Evolutionary conservation across 352 stramenopile genomes (phyloP), one percentile per base, ranked within the genome.

Genomic region (Phytophthora agathidicida): DNA sequence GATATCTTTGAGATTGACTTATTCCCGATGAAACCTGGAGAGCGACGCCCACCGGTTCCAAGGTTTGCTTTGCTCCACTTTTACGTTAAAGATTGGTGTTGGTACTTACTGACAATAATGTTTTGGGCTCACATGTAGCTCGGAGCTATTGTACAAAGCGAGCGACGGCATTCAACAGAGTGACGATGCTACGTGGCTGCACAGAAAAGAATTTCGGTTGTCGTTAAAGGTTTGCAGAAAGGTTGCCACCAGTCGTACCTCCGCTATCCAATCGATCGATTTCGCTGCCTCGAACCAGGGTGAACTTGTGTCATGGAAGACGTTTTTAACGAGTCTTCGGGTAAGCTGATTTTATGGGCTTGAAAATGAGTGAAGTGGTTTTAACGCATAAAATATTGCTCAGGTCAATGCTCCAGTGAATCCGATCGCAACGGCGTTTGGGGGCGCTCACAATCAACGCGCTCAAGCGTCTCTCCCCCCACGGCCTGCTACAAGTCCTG

Each of bases 1-100:
- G 71, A 80, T 36, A 68, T 91, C 4, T 71, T 93, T 8, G 86
- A 96, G 69, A 88, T 96, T 17, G 77, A 93, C 49, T 45, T 96
- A 13, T 96, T 94, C 48, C 66, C 71, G 13, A 92, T 94, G 82
- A 86, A 76, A 11, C 73, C 71, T 10, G 85, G 85, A 19, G 85
- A 94, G 57, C 75, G 80, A 46, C 85, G 85, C 1, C 82, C 85
- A 5, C 72, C 80, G 6, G 83, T 81, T 24, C 82, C 85, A 7
- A 77, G 60, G 78, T 93, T 59, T 33, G 45, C 44, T 35, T 38
- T 58, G 5, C 26, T 31, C 30, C 13, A 23, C 10, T 51, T 14
- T 24, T 46, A 28, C 5, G n/a, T 8, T 46, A 9, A 16, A 32
- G 16, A 2, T 26, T 32, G 6, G 10, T 61, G 16, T 43, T 27